These are phyloP conservation scores for Lecanosticta acicola DNA, from an alignment of 2,329 filamentous ascomycete species.

Conservation along the genomic window DNA sequence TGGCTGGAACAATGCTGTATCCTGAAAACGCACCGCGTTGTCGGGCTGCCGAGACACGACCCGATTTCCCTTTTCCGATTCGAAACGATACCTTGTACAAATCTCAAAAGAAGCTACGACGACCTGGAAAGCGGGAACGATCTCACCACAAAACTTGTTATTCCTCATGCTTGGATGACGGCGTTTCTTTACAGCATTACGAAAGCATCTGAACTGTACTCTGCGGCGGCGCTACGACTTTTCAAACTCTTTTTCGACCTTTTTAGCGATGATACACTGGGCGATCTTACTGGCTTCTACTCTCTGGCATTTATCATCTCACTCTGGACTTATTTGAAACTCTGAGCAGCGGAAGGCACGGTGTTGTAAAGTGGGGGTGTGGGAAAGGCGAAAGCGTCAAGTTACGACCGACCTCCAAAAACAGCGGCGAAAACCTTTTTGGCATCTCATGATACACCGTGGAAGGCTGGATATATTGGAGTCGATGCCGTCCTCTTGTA, in stretches of 20 bases:
- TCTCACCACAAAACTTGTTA: slow-evolving; percentile 4
- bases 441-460: neutral
- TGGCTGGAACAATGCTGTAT: slow-evolving; percentile 16
- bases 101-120: slow-evolving; percentile 12
- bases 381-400: neutral
- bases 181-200: slow-evolving; percentile 23
- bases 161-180: slow-evolving; percentile 16
- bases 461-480: neutral
- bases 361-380: neutral
- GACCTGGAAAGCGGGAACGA: slow-evolving; percentile 16
- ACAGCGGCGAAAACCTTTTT: neutral
- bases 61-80: slow-evolving; percentile 6
- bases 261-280: neutral
- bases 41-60: slow-evolving; percentile 23
- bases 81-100: slow-evolving; percentile 24
- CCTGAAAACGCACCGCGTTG: slow-evolving; percentile 17
- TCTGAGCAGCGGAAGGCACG: neutral
- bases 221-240: slow-evolving; percentile 8
- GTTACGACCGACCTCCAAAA: no score
- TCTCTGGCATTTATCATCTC: neutral
- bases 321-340: neutral
- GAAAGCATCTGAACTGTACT: slow-evolving; percentile 18
- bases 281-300: neutral
- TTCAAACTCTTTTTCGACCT: neutral
- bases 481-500: neutral